Evolutionary conservation across 2,329 filamentous ascomycete species (phyloP).

Genomic region (Colletotrichum spinosum): DNA sequence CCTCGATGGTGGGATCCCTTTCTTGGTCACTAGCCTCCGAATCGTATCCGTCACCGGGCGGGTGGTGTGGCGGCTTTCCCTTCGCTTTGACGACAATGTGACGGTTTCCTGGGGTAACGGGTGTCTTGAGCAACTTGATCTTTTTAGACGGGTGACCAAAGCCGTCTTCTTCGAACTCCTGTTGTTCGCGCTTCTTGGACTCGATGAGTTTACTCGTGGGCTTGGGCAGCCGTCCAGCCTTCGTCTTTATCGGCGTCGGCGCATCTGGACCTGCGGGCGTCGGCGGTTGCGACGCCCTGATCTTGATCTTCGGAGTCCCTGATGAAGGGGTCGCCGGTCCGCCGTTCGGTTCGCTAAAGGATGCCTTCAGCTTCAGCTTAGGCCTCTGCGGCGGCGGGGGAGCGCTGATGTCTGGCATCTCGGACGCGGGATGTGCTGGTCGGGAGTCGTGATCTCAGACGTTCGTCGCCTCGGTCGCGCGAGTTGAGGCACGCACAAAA

Average conservation of each 20-base stretch:
- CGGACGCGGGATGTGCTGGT: neutral
- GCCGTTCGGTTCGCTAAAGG: constrained; percentile 38
- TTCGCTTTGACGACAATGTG: constrained; percentile 68
- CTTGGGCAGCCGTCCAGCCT: constrained; percentile 69
- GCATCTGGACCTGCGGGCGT: constrained; percentile 47
- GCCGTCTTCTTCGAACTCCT: constrained; percentile 64
- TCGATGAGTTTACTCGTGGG: constrained; percentile 68
- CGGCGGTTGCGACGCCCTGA: constrained; percentile 52
- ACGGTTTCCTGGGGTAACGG: constrained; percentile 45
- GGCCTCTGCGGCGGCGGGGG: constrained; percentile 39
- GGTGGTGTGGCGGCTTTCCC: constrained; percentile 75
- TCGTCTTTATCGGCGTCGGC: constrained; percentile 60
- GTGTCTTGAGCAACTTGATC: constrained; percentile 62
- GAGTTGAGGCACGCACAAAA: no score
- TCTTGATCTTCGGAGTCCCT: constrained; percentile 51
- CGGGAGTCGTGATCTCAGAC: neutral
- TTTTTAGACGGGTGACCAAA: constrained; percentile 58
- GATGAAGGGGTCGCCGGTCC: constrained; percentile 37
- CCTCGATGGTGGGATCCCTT: constrained; percentile 86
- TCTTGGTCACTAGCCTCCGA: constrained; percentile 95
- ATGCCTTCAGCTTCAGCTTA: constrained; percentile 42
- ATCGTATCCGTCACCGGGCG: constrained; percentile 91
- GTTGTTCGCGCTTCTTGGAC: constrained; percentile 71
- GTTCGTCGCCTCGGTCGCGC: neutral
- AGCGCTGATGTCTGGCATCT: constrained; percentile 37